A percentile compares a stretch with the other conserved stretches of the same genome.
These are phyloP conservation scores for Phytomonas francai DNA, from an alignment of 208 protist species.

Conservation along the genomic window DNA sequence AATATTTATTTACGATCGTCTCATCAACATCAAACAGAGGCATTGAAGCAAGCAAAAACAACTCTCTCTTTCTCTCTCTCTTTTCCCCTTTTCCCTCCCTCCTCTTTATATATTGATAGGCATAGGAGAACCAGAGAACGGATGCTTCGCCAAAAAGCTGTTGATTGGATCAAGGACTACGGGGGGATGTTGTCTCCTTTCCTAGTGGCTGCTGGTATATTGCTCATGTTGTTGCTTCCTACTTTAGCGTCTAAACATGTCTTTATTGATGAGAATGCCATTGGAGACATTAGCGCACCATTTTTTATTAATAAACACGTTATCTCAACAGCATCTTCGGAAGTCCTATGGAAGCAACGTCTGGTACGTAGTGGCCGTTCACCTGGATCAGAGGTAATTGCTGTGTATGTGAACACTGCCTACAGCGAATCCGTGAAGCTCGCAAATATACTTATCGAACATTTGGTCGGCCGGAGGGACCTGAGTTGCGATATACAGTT, in stretches of 20 bases:
- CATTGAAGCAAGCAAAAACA: conserved; percentile 4
- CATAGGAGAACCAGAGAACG: no score
- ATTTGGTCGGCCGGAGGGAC: conserved; percentile 22
- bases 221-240: conserved; percentile 35
- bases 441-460: conserved; percentile 35
- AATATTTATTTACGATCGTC: background rate
- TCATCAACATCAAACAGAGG: background rate
- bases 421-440: conserved; percentile 29
- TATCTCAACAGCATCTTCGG: conserved; percentile 10
- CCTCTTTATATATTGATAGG: conserved; percentile 7
- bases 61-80: conserved; percentile 11
- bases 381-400: conserved; percentile 50
- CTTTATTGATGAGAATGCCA: conserved; percentile 55
- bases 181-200: conserved; percentile 29
- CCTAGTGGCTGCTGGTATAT: conserved; percentile 28
- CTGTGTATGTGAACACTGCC: conserved; percentile 51
- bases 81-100: conserved; percentile 16
- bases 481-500: conserved; percentile 54
- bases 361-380: conserved; percentile 52
- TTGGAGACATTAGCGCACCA: conserved; percentile 21
- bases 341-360: conserved; percentile 16
- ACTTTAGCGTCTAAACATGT: conserved; percentile 15
- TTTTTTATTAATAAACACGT: conserved; percentile 4
- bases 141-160: conserved; percentile 24
- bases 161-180: conserved; percentile 21